A percentile compares a stretch with the other conserved stretches of the same genome.
Conservation (phyloP, 169 alveolate species). For the Blepharisma undulans region DNA sequence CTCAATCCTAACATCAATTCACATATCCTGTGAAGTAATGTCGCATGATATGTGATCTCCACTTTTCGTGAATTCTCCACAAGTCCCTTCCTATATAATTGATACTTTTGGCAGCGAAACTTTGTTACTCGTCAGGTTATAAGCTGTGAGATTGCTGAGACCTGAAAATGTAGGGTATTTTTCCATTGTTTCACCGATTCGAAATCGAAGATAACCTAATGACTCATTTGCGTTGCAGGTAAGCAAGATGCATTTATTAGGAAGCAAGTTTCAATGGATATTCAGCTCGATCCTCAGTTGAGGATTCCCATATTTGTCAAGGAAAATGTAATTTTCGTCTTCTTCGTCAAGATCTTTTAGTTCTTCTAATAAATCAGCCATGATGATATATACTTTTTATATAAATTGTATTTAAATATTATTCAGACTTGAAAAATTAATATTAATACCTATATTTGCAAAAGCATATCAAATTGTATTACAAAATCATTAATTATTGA, state of each 20-base stretch:
- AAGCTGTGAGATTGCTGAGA: conserved; percentile 4
- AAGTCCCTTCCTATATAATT: background rate
- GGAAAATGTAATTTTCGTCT: conserved; percentile 15
- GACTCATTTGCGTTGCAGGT: conserved; percentile 27
- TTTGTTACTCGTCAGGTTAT: background rate
- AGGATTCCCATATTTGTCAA: conserved; percentile 7
- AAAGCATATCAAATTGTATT: too few relatives aligned
- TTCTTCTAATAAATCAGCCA: conserved; percentile 1
- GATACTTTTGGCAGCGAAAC: background rate
- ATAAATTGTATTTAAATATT: too few relatives aligned
- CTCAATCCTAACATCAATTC: conserved; percentile 6
- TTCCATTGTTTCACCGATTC: conserved; percentile 23
- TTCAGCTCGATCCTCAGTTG: background rate
- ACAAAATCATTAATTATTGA: too few relatives aligned
- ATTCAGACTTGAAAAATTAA: too few relatives aligned
- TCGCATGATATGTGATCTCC: conserved; percentile 11
- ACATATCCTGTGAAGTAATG: conserved; percentile 2
- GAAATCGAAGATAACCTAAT: background rate
- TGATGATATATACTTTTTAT: background rate
- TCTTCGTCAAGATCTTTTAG: background rate
- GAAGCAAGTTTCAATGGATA: background rate
- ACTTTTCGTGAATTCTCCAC: background rate
- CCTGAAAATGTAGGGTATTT: conserved; percentile 14
- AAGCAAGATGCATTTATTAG: background rate
- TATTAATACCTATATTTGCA: too few relatives aligned